A percentile compares a stretch with the other conserved stretches of the same genome.
phyloP scores from a whole-genome alignment of 768 basidiomycete genomes.

The Leccinum truebloodii region DNA sequence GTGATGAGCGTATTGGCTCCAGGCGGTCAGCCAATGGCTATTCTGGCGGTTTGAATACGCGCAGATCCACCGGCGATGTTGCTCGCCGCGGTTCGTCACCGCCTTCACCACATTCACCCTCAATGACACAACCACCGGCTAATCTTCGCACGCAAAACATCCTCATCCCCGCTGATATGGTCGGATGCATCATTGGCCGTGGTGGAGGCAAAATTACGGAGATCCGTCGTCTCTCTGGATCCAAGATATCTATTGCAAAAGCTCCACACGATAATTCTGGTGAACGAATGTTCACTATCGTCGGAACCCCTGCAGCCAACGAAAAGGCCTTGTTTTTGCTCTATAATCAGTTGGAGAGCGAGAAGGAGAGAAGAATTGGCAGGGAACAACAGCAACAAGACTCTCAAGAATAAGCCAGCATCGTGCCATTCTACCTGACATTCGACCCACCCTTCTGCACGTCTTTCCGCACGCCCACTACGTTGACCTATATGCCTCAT shows the following conservation, averaged over 20 bases:
- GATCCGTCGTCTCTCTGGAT: constrained; percentile 96
- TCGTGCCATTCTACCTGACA: background rate
- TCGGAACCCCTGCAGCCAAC: constrained; percentile 94
- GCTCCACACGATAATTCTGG: constrained; percentile 99
- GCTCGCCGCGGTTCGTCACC: constrained; percentile 44
- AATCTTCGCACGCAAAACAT: constrained; percentile 98
- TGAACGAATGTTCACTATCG: constrained; percentile 99
- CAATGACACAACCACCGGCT: constrained; percentile 58
- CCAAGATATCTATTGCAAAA: constrained; percentile 98
- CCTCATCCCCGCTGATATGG: constrained; percentile 99
- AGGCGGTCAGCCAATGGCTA: constrained; percentile 56
- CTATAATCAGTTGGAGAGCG: constrained; percentile 95
- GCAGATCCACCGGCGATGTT: constrained; percentile 67
- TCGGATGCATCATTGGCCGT: constrained; percentile 94
- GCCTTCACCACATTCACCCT: constrained; percentile 39
- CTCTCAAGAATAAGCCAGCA: constrained; percentile 45
- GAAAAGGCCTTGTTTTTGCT: constrained; percentile 97
- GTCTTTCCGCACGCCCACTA: constrained; percentile 15
- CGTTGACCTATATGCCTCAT: constrained; percentile 27
- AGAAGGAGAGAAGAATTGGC: constrained; percentile 92
- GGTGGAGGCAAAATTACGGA: constrained; percentile 99
- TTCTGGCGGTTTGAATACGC: constrained; percentile 48
- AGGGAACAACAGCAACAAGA: constrained; percentile 81
- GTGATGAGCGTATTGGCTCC: constrained; percentile 60
- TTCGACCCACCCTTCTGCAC: constrained; percentile 11